phyloP scores from a whole-genome alignment of 108 stramenopile species.

The Fragilaria crotonensis region DNA sequence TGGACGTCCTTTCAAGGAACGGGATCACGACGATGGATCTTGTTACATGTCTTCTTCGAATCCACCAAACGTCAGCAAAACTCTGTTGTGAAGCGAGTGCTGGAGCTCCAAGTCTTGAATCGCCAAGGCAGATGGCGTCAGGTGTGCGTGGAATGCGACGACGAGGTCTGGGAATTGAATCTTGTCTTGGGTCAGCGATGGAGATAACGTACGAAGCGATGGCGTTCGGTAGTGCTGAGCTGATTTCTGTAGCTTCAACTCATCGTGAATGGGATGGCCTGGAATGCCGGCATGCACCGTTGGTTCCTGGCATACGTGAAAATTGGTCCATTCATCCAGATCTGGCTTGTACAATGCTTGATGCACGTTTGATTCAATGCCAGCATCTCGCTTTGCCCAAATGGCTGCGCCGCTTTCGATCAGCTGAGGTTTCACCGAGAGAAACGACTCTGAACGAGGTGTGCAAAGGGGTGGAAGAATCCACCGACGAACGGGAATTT shows the following conservation, averaged over 20 bases:
- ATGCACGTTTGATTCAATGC: background rate
- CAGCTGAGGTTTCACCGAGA: background rate
- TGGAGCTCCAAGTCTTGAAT: background rate
- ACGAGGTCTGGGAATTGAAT: background rate
- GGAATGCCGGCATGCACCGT: too few relatives aligned
- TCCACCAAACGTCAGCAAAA: background rate
- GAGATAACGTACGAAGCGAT: too few relatives aligned
- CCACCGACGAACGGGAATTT: background rate
- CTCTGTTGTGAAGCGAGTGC: background rate
- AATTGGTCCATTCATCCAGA: background rate
- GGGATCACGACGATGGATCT: constrained; percentile 3
- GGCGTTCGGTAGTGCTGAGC: too few relatives aligned
- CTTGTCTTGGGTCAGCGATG: too few relatives aligned
- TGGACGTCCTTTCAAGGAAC: constrained; percentile 1
- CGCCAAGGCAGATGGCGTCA: background rate
- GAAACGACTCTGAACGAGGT: background rate
- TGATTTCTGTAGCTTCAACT: too few relatives aligned
- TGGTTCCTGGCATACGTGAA: background rate
- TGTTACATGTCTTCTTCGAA: background rate
- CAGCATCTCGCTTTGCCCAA: background rate
- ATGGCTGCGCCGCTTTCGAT: background rate
- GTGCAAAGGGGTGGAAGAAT: background rate
- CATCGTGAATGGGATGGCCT: too few relatives aligned
- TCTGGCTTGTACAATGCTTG: background rate
- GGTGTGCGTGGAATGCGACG: background rate